Evolutionary conservation across 345 rosid species (phyloP).

Genomic region (Hirschfeldia incana): DNA sequence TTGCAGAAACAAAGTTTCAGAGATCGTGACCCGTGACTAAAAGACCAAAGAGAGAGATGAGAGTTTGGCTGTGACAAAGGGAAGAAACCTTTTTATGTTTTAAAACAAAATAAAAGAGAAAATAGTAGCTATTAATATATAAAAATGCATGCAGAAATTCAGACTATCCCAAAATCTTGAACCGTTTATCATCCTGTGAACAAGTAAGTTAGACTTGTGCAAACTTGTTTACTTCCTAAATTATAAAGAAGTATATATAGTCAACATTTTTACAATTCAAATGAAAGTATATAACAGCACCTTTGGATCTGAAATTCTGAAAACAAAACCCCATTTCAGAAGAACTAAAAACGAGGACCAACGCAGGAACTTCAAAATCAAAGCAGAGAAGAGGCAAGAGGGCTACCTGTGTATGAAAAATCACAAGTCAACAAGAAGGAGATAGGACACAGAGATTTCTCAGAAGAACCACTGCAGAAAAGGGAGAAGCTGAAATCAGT

Average conservation of each 20-base stretch:
- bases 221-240: background rate
- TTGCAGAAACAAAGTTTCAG: slow-evolving; percentile 28
- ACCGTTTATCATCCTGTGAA: background rate
- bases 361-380: no score
- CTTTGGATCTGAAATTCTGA: background rate
- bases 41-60: background rate
- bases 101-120: background rate
- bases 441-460: no score
- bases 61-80: slow-evolving; percentile 20
- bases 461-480: no score
- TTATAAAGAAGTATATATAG: background rate
- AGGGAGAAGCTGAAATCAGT: no score
- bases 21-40: slow-evolving; percentile 20
- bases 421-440: no score
- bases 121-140: background rate
- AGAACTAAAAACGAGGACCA: background rate
- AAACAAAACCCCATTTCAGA: background rate
- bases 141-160: slow-evolving; percentile 6
- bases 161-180: background rate
- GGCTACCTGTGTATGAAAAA: no score
- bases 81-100: background rate
- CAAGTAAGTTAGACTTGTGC: background rate
- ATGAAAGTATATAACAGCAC: background rate
- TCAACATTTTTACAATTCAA: background rate
- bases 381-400: no score